phyloP scores from a whole-genome alignment of 805 yeast species.

The Starmerella floricola region DNA sequence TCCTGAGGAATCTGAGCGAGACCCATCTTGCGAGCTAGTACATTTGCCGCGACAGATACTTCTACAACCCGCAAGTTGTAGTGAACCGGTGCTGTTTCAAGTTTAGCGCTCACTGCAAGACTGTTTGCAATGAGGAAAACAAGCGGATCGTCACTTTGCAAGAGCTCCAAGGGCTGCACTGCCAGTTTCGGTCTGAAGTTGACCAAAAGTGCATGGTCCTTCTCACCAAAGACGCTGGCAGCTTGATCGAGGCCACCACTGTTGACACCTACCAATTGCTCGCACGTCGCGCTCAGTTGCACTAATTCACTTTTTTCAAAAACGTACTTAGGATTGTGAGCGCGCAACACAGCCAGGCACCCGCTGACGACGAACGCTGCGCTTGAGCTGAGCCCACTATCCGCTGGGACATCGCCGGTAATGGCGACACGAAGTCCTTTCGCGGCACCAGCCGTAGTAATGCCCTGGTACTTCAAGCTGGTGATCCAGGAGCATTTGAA shows the following conservation, averaged over 20 bases:
- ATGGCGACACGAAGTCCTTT: conserved; percentile 41
- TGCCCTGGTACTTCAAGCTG: conserved; percentile 39
- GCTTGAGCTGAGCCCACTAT: conserved; percentile 57
- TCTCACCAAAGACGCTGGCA: conserved; percentile 55
- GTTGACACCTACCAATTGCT: conserved; percentile 61
- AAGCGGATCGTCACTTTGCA: conserved; percentile 35
- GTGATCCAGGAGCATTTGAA: conserved; percentile 54
- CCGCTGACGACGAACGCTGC: conserved; percentile 62
- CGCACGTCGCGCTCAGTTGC: conserved; percentile 49
- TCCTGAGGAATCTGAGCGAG: conserved; percentile 35
- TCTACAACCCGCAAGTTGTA: conserved; percentile 64
- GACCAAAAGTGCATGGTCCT: conserved; percentile 45
- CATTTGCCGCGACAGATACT: conserved; percentile 52
- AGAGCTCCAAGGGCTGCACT: conserved; percentile 46
- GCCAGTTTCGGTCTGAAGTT: conserved; percentile 47
- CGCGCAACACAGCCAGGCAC: conserved; percentile 43
- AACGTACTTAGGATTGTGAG: conserved; percentile 31
- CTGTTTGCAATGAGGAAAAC: conserved; percentile 54
- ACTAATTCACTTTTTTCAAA: conserved; percentile 44
- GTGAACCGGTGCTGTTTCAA: conserved; percentile 56
- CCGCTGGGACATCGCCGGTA: conserved; percentile 60
- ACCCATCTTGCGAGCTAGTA: conserved; percentile 40
- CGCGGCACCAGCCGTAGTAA: conserved; percentile 17
- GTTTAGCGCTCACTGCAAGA: conserved; percentile 49
- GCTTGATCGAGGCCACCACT: conserved; percentile 76